Evolutionary conservation across 331 rosid genomes (phyloP).

Genomic region (Ulmus americana): DNA sequence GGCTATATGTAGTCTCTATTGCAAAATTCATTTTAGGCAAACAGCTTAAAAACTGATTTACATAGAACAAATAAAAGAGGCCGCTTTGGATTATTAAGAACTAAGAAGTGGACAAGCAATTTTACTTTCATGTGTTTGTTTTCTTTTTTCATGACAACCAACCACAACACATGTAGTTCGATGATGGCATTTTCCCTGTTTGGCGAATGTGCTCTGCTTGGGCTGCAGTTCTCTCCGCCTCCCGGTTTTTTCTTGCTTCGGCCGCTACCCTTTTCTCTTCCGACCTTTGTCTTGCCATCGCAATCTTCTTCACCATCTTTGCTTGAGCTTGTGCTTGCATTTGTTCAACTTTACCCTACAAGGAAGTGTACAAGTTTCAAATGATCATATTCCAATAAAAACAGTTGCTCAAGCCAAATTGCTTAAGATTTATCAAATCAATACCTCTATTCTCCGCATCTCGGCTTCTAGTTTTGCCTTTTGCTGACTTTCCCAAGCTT

Average conservation of each 20-base stretch:
- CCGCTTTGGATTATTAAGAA: background rate
- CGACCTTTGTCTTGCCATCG: conserved; percentile 78
- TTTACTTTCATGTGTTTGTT: conserved; percentile 12
- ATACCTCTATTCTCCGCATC: conserved; percentile 83
- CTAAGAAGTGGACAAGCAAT: conserved; percentile 2
- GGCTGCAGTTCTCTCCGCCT: conserved; percentile 68
- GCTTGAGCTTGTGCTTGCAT: conserved; percentile 86
- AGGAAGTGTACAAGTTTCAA: background rate
- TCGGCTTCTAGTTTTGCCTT: conserved; percentile 78
- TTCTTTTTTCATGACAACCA: conserved; percentile 39
- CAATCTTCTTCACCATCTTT: conserved; percentile 73
- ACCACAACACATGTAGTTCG: conserved; percentile 61
- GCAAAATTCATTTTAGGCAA: conserved; percentile 12
- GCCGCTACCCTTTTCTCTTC: conserved; percentile 79
- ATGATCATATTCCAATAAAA: background rate
- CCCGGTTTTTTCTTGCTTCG: conserved; percentile 53
- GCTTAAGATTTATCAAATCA: background rate
- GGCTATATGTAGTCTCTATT: conserved; percentile 2
- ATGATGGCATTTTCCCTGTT: conserved; percentile 68
- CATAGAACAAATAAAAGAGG: background rate
- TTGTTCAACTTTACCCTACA: conserved; percentile 81
- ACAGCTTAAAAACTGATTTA: background rate
- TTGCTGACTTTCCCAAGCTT: conserved; percentile 91
- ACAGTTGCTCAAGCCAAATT: background rate
- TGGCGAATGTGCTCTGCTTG: conserved; percentile 76